Evolutionary conservation across 2,329 filamentous ascomycete genomes (phyloP).

Genomic region (Zymoseptoria passerinii): DNA sequence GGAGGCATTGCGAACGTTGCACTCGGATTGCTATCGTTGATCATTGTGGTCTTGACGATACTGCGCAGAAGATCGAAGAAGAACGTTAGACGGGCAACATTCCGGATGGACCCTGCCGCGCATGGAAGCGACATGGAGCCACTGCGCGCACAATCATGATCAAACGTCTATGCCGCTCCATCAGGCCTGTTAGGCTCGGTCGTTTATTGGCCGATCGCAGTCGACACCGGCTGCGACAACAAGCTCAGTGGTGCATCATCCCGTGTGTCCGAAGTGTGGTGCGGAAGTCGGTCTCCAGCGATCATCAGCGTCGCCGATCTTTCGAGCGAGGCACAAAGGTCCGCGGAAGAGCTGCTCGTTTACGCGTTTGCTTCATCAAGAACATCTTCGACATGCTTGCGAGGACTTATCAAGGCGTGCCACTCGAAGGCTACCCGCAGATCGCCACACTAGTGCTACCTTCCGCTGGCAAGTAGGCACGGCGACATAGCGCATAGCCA

Average conservation of each 20-base stretch:
- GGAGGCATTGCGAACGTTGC: slow-evolving; percentile 30
- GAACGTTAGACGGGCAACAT: slow-evolving; percentile 7
- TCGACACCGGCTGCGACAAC: too few relatives aligned
- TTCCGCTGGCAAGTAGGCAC: not conserved
- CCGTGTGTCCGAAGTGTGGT: too few relatives aligned
- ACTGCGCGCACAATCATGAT: too few relatives aligned
- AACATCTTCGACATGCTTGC: not conserved
- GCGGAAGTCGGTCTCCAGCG: too few relatives aligned
- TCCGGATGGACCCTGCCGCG: not conserved
- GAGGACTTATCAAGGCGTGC: not conserved
- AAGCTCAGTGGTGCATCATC: too few relatives aligned
- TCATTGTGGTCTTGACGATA: slow-evolving; percentile 27
- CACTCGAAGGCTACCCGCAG: not conserved
- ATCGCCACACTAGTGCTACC: not conserved
- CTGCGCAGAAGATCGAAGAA: slow-evolving; percentile 27
- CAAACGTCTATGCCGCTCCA: too few relatives aligned
- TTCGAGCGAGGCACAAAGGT: too few relatives aligned
- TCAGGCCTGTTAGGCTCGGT: too few relatives aligned
- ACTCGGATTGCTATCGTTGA: slow-evolving; percentile 24
- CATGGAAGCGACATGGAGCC: too few relatives aligned
- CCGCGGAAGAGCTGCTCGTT: too few relatives aligned
- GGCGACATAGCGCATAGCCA: not conserved
- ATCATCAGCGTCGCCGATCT: too few relatives aligned
- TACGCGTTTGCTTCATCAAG: not conserved
- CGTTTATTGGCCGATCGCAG: too few relatives aligned